Conservation (phyloP, 2,329 filamentous ascomycete species). For the Akanthomyces muscarius region DNA sequence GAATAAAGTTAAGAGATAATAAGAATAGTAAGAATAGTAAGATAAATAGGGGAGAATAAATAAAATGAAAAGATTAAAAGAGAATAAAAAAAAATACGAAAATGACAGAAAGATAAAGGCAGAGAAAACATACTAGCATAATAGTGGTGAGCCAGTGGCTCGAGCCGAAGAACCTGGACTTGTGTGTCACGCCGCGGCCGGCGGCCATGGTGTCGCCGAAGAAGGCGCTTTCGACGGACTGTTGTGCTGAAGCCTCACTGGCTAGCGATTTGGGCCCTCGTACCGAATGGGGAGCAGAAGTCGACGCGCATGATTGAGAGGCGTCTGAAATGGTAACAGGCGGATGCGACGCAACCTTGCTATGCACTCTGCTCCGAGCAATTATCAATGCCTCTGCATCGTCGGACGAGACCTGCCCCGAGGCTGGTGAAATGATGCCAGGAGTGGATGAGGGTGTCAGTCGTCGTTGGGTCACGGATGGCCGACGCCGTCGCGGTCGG, state of each 20-base stretch:
- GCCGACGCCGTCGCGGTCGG: neutral
- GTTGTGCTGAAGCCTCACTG: conserved; percentile 22
- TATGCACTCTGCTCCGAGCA: too few species aligned
- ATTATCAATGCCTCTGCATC: neutral
- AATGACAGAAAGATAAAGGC: too few species aligned
- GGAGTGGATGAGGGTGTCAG: neutral
- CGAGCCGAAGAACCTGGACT: conserved; percentile 52
- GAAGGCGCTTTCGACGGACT: conserved; percentile 35
- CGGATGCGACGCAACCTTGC: neutral
- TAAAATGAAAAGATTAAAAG: too few species aligned
- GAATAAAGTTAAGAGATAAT: too few species aligned
- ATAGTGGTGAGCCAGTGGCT: conserved; percentile 52
- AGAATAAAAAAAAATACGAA: too few species aligned
- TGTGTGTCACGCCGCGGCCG: conserved; percentile 45
- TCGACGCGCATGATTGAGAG: conserved; percentile 32
- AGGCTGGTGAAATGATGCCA: neutral
- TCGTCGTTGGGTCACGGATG: neutral
- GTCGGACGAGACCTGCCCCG: neutral
- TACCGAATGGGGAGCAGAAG: conserved; percentile 40
- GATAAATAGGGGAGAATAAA: too few species aligned
- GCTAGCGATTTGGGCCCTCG: neutral
- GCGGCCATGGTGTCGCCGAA: conserved; percentile 32
- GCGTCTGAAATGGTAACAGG: neutral
- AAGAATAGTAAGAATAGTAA: too few species aligned
- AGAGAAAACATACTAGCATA: conserved; percentile 35